A percentile compares a stretch with the other conserved stretches of the same genome.
Evolutionary conservation across 1,284 basidiomycete species (phyloP).

Genomic region (Sanghuangporus weigelae): DNA sequence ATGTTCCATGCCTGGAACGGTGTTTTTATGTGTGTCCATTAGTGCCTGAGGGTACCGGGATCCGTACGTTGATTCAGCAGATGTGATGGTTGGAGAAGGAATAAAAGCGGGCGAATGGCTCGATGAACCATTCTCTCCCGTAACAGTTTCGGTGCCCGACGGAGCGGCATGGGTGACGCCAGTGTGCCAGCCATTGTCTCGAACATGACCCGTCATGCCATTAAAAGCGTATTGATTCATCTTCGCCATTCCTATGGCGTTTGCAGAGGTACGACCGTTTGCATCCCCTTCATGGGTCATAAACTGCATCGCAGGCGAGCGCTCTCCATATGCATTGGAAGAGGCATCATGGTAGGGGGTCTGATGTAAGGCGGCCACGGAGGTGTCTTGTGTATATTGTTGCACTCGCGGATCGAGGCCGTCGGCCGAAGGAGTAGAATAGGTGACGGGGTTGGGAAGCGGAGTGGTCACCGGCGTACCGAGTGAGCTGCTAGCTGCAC

Average conservation of each 20-base stretch:
- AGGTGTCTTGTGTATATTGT: constrained; percentile 12
- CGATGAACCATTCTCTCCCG: constrained; percentile 38
- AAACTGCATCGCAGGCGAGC: constrained; percentile 46
- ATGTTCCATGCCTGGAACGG: constrained; percentile 48
- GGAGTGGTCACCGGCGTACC: constrained; percentile 17
- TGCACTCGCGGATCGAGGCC: constrained; percentile 14
- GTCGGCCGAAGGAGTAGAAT: constrained; percentile 7
- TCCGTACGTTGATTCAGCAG: constrained; percentile 50
- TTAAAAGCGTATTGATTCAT: constrained; percentile 43
- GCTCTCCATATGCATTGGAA: constrained; percentile 33
- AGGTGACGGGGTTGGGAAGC: constrained; percentile 3
- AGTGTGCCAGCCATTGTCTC: constrained; percentile 50
- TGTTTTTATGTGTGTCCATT: constrained; percentile 57
- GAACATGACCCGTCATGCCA: constrained; percentile 40
- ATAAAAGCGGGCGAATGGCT: constrained; percentile 48
- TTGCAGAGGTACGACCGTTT: constrained; percentile 32
- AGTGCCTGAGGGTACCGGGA: constrained; percentile 37
- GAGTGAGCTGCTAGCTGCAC: constrained; percentile 9
- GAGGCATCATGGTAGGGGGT: constrained; percentile 22
- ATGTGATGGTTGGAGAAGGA: constrained; percentile 55
- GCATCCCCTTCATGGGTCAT: constrained; percentile 34
- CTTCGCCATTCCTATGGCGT: constrained; percentile 38
- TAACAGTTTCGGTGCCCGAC: constrained; percentile 38
- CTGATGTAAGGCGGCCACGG: constrained; percentile 15
- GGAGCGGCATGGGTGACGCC: constrained; percentile 39